These are phyloP conservation scores for Tuber borchii DNA, from an alignment of 495 filamentous ascomycete species.

Conservation along the genomic window DNA sequence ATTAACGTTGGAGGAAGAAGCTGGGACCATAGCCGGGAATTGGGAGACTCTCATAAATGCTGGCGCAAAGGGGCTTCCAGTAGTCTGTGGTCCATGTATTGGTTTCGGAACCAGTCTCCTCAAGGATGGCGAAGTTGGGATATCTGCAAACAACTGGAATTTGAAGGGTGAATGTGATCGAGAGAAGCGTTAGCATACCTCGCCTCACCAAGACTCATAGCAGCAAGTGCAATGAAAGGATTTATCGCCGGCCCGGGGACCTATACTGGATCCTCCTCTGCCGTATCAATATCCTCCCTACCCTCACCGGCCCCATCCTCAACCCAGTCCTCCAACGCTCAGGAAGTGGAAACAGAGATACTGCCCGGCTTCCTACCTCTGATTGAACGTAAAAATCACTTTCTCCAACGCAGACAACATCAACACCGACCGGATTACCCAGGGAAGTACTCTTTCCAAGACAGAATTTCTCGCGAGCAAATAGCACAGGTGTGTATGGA, in stretches of 20 bases:
- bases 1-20: constrained; percentile 68
- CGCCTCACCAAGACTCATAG: constrained; percentile 82
- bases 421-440: constrained; percentile 83
- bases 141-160: constrained; percentile 80
- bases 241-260: constrained; percentile 72
- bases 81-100: constrained; percentile 86
- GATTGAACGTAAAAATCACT: constrained; percentile 60
- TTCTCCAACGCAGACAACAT: constrained; percentile 69
- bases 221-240: constrained; percentile 74
- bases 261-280: constrained; percentile 48
- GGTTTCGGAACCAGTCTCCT: constrained; percentile 79
- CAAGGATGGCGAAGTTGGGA: constrained; percentile 81
- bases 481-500: constrained; percentile 89
- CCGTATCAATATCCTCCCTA: constrained; percentile 19
- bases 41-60: constrained; percentile 81
- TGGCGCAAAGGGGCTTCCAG: constrained; percentile 65
- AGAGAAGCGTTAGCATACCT: constrained; percentile 81
- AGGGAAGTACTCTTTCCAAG: constrained; percentile 84
- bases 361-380: constrained; percentile 65
- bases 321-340: constrained; percentile 20
- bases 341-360: constrained; percentile 51
- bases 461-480: constrained; percentile 62
- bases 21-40: constrained; percentile 73
- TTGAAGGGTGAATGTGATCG: constrained; percentile 92
- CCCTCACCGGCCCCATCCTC: constrained; percentile 9